These are phyloP conservation scores for Auxenochlorella pyrenoidosa DNA, from an alignment of 139 green algal species.

Conservation along the genomic window DNA sequence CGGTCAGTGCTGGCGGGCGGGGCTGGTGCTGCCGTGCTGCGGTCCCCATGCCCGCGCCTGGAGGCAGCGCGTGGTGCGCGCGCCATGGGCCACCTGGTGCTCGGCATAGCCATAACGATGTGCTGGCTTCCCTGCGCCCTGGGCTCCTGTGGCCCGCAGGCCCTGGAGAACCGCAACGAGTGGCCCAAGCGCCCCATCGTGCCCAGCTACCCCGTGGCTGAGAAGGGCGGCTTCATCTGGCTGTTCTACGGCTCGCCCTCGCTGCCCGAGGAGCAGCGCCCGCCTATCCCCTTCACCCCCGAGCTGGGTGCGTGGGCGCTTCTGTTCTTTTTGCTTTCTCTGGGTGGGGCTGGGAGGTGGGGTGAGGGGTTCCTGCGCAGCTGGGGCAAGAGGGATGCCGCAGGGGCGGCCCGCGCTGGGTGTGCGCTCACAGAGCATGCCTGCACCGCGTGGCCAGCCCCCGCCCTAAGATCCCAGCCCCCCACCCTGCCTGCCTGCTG, in stretches of 20 bases:
- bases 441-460: too few species aligned
- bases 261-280: constrained; percentile 75
- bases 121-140: too few species aligned
- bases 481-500: neutral
- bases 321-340: too few species aligned
- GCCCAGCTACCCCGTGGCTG: constrained; percentile 49
- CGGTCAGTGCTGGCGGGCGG: constrained; percentile 30
- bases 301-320: constrained; percentile 64
- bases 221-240: constrained; percentile 86
- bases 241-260: constrained; percentile 78
- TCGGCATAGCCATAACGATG: too few species aligned
- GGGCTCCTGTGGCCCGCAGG: too few species aligned
- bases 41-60: too few species aligned
- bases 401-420: neutral
- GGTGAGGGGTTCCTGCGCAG: neutral
- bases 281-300: constrained; percentile 74
- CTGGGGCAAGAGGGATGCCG: neutral
- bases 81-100: too few species aligned
- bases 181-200: constrained; percentile 72
- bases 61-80: too few species aligned
- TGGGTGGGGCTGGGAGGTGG: neutral
- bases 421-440: too few species aligned
- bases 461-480: too few species aligned
- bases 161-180: constrained; percentile 50
- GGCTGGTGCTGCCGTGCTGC: neutral